Base-by-base conservation (phyloP, 2,329 filamentous ascomycete genomes). In the Pochonia chlamydosporia region DNA sequence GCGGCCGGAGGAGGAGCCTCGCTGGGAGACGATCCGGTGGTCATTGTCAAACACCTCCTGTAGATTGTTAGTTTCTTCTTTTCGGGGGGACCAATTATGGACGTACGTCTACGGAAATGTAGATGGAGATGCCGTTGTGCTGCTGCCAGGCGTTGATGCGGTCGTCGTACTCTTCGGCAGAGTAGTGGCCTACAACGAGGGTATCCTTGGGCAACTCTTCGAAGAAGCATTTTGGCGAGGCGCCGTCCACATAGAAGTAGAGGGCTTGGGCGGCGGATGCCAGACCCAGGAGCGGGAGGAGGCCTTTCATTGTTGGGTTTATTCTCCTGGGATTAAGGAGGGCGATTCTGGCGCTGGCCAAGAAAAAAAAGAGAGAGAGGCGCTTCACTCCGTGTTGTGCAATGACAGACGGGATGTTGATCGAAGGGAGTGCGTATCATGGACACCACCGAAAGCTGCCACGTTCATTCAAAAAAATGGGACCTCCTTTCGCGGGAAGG, bases 201-300 rank as follows among this genome's bases (percentile, higher is more conserved):
- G 93, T 97, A 68, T 96, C 92, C 76, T 97, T 96, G 56, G 93
- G 91, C 50, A 99, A 80, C 70, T 97, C 92, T 74, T 99, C 93
- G 72, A 87, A 95, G 82, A 99, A 99, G 73, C 93, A 99, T 73
- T 95, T 96, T 57, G 89, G 85, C 55, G 81, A 74, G 43, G 80
- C 79, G 61, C 87, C 88, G 66, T 97, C 90, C 67, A 97, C 84
- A 75, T 87, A 97, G 78, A 99, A 95, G 82, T 95, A 92, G 49
- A 99, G 80, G 48, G 91, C 90, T 64, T 90, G 86, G 52, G 86
- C 82, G 50, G 78, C 71, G 48, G 76, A 70, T 67, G 72, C 71
- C 67, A 91, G 74, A 52, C 85, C 75, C 61, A 89, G 74, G 56
- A 89, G 68, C 50, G 86, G 70, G 52, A 87, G 72, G 61, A 87